Percentiles rank a stretch among this genome's conserved stretches.
phyloP scores from a whole-genome alignment of 139 green algal genomes.

The Raphidocelis subcapitata region DNA sequence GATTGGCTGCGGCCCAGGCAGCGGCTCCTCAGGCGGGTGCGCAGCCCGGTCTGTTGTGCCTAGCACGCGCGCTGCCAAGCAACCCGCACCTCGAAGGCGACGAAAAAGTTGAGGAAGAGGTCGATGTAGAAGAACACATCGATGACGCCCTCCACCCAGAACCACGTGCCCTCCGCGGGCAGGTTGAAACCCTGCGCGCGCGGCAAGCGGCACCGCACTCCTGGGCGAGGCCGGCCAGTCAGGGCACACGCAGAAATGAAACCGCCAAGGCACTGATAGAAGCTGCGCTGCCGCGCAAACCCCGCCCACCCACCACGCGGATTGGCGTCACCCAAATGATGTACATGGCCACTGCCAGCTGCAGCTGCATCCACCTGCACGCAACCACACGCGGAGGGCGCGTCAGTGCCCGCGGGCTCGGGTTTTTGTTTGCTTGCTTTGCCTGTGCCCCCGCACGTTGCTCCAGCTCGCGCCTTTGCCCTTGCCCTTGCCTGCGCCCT shows the following conservation, averaged over 20 bases:
- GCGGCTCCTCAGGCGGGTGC: too few species aligned
- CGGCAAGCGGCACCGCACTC: neutral
- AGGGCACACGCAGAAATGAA: neutral
- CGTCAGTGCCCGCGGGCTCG: neutral
- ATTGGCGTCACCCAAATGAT: constrained; percentile 63
- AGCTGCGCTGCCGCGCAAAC: too few species aligned
- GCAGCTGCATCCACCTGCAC: constrained; percentile 32
- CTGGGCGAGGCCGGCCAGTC: neutral
- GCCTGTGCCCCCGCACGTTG: constrained; percentile 12
- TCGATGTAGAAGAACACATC: constrained; percentile 61
- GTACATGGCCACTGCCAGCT: constrained; percentile 52
- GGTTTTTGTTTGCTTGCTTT: neutral
- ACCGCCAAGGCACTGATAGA: neutral
- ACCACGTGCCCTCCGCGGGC: constrained; percentile 45
- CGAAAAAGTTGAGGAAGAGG: constrained; percentile 58
- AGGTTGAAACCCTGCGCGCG: constrained; percentile 54
- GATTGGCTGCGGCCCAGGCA: too few species aligned
- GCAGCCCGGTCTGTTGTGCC: too few species aligned
- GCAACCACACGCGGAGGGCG: neutral
- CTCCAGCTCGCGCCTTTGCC: constrained; percentile 4
- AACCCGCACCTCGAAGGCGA: constrained; percentile 51
- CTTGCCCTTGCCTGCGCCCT: too few species aligned
- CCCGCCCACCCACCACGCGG: constrained; percentile 47
- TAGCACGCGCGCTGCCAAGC: too few species aligned
- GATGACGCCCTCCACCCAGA: constrained; percentile 60